Conservation (phyloP, 2,329 filamentous ascomycete genomes). For the Emydomyces testavorans region DNA sequence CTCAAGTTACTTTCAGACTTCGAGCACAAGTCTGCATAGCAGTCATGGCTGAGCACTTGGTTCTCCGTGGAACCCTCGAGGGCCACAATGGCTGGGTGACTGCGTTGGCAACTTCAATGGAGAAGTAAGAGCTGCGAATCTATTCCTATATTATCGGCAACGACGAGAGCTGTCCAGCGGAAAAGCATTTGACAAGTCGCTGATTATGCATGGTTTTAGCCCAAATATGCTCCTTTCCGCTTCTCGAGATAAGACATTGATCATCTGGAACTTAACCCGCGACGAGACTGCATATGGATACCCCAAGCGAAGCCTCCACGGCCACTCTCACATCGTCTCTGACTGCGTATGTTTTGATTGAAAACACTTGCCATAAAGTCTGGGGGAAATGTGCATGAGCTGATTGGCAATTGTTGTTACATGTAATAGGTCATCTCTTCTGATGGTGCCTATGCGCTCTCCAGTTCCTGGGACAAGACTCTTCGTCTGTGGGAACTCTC, state of each 20-base stretch:
- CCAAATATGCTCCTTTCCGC: slow-evolving; percentile 99
- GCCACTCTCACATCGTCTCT: slow-evolving; percentile 99
- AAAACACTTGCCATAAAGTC: slow-evolving; percentile 1
- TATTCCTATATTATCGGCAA: too few relatives aligned
- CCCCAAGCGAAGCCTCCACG: slow-evolving; percentile 96
- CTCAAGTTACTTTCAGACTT: slow-evolving; percentile 29
- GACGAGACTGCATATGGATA: slow-evolving; percentile 97
- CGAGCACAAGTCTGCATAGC: slow-evolving; percentile 22
- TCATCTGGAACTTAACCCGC: slow-evolving; percentile 99
- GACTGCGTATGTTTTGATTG: slow-evolving; percentile 72
- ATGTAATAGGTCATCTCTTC: slow-evolving; percentile 81
- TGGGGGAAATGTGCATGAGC: slow-evolving; percentile 13
- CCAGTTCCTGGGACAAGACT: slow-evolving; percentile 99
- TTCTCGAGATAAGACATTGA: slow-evolving; percentile 95
- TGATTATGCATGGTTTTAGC: slow-evolving; percentile 42
- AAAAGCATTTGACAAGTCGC: slow-evolving; percentile 23
- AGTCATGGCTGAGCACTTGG: slow-evolving; percentile 82
- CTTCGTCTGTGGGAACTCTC: slow-evolving; percentile 98
- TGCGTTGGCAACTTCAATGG: slow-evolving; percentile 92
- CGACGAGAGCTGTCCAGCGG: too few relatives aligned
- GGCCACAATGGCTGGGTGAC: slow-evolving; percentile 99
- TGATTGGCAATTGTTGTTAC: slow-evolving; percentile 24
- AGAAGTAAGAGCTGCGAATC: slow-evolving; percentile 92
- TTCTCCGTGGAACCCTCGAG: slow-evolving; percentile 94
- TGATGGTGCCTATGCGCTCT: slow-evolving; percentile 97